Conservation (phyloP, 192 early-diverging fungal genomes). For the Rhizophagus clarus region DNA sequence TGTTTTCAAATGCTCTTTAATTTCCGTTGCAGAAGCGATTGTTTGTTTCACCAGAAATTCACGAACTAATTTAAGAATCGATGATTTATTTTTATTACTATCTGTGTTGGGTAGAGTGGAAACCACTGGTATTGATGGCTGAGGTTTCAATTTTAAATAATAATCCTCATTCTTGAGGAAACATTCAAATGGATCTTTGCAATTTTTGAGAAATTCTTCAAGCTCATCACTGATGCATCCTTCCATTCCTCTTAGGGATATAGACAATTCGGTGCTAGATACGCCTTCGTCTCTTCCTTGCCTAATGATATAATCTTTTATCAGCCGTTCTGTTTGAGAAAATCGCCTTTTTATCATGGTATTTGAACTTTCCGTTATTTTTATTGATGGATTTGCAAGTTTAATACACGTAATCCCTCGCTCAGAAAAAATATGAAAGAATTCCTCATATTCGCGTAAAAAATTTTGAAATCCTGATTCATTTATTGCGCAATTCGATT, state of each 20-base stretch:
- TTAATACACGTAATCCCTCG: not conserved
- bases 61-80: not conserved
- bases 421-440: not conserved
- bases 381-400: not conserved
- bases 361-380: not conserved
- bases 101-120: not conserved
- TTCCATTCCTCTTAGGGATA: not conserved
- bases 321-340: slow-evolving; percentile 5
- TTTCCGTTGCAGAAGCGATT: not conserved
- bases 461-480: not conserved
- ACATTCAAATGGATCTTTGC: slow-evolving; percentile 11
- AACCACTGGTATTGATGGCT: not conserved
- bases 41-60: not conserved
- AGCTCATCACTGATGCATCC: not conserved
- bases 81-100: not conserved
- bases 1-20: not conserved
- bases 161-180: not conserved
- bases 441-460: not conserved
- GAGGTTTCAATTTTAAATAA: not conserved
- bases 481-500: not conserved
- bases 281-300: not conserved
- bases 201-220: not conserved
- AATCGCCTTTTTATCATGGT: slow-evolving; percentile 4
- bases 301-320: not conserved
- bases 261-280: not conserved